Evolutionary conservation across 2,329 filamentous ascomycete genomes (phyloP), one percentile per base, ranked within the genome.

Genomic region (Colletotrichum filicis): DNA sequence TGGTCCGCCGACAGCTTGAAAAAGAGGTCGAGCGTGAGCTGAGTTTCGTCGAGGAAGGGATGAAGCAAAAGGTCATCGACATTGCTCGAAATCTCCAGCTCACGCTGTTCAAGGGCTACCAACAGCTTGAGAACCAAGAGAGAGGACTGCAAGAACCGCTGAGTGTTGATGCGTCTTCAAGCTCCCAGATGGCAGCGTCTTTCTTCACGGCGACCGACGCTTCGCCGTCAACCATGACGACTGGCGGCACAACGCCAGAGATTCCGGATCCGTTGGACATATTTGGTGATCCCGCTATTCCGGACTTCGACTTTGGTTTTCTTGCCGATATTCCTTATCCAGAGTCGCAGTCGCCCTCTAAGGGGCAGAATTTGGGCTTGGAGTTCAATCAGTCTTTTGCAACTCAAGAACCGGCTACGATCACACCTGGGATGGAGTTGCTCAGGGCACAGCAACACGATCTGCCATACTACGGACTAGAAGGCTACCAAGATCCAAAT

Each of bases 1-100:
- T 79, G 1, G 78, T 84, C 24, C 79, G 79, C 14, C 74, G 76
- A 4, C 77, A 79, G n/a, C 77, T 86, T 8, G 78, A 79, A 26
- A 65, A 35, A 0, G 79, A 78, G 28, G 76, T 81, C 32, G 76
- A 79, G 49, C 68, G 64, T 32, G 74, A 80, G 42, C 49, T 80
- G 11, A 67, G 76, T 26, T 76, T 75, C 14, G 74, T 81, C 37
- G 77, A 80, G 63, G 75, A 75, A 5, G 71, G 74, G 9, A 74
- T 81, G 66, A 68, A 68, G 56, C 49, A 75, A 4, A 77, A 75
- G 60, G 72, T 80, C 12, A 64, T 72, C 26, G 76, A 79, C 3
- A 74, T 82, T 4, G 67, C 77, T 55, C 70, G 76, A 35, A 74
- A 75, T 16, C 65, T 77, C 2, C 74, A 79, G 32, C 66, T 73